A percentile compares a stretch with the other conserved stretches of the same genome.
Conservation (phyloP, 805 yeast species). For the Kuraishia ogatae region DNA sequence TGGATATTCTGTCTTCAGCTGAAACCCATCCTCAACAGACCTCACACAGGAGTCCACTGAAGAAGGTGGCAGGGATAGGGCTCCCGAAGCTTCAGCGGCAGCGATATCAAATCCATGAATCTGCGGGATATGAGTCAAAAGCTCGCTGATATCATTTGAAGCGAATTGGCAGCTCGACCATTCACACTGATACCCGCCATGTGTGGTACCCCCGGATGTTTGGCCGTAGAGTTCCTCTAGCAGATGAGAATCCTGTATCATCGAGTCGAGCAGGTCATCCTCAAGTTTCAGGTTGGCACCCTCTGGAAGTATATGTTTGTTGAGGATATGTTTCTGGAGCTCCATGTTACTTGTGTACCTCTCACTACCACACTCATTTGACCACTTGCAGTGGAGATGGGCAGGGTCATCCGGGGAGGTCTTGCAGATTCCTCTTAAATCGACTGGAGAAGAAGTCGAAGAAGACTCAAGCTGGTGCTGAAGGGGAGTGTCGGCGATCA, state of each 20-base stretch:
- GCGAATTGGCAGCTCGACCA: conserved; percentile 67
- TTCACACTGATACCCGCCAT: conserved; percentile 36
- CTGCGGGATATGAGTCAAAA: conserved; percentile 52
- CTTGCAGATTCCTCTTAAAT: not conserved
- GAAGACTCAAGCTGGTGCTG: not conserved
- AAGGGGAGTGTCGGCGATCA: not conserved
- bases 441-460: not conserved
- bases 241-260: not conserved
- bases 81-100: not conserved
- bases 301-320: not conserved
- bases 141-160: conserved; percentile 39
- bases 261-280: not conserved
- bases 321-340: not conserved
- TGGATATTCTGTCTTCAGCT: conserved; percentile 2
- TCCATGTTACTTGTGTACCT: not conserved
- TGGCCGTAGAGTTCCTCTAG: not conserved
- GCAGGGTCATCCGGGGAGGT: not conserved
- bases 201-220: not conserved
- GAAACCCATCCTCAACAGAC: not conserved
- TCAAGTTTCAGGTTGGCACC: not conserved
- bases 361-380: not conserved
- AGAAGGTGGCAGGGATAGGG: not conserved
- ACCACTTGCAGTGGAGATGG: not conserved
- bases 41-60: not conserved
- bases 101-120: conserved; percentile 26